Evolutionary conservation across 208 protist species (phyloP).

Genomic region (Angomonas ambiguus): DNA sequence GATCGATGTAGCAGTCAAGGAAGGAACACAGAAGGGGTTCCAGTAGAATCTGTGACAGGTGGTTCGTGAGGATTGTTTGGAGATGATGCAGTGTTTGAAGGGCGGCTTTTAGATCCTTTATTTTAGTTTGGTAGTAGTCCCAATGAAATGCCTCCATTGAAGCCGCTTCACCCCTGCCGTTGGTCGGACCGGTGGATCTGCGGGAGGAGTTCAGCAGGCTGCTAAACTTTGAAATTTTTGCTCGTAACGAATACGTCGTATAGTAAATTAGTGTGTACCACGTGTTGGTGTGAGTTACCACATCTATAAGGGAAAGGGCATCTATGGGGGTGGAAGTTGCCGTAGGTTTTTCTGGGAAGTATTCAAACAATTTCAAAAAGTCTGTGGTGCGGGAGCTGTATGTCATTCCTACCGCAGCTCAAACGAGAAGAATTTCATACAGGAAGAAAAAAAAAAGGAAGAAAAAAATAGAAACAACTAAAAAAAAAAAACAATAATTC

Average conservation of each 20-base stretch:
- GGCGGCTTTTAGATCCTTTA: neutral
- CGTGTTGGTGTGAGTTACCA: slow-evolving; percentile 39
- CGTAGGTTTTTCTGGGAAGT: neutral
- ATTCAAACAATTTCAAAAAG: neutral
- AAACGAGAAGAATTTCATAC: no score
- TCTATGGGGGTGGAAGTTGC: slow-evolving; percentile 17
- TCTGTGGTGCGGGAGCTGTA: neutral
- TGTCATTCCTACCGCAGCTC: no score
- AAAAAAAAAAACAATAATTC: no score
- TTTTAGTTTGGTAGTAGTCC: neutral
- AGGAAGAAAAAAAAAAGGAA: no score
- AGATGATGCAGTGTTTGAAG: neutral
- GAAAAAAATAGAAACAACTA: neutral
- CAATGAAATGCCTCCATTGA: neutral
- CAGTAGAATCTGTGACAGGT: neutral
- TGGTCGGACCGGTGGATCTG: no score
- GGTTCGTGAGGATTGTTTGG: neutral
- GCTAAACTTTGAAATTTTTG: neutral
- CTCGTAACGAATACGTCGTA: neutral
- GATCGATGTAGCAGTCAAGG: neutral
- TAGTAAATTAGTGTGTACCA: slow-evolving; percentile 26
- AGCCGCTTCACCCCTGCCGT: neutral
- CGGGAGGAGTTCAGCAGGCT: no score
- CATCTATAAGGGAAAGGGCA: slow-evolving; percentile 31
- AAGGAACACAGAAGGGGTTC: neutral